phyloP scores from a whole-genome alignment of 352 stramenopile genomes.

The Phytopythium ostracodes region DNA sequence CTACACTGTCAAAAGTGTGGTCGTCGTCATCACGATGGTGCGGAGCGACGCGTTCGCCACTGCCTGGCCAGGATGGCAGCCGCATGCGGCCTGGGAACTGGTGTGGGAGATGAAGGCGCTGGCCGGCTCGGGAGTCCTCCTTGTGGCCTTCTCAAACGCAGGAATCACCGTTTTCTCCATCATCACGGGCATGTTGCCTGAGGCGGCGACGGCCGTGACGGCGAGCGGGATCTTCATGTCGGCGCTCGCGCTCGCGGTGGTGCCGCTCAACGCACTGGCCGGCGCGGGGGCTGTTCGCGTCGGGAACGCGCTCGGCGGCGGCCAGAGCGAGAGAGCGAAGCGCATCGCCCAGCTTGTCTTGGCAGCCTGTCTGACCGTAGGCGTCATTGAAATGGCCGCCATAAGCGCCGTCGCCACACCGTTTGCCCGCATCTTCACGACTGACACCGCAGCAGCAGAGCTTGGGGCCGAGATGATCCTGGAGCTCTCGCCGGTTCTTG shows the following conservation, averaged over 20 bases:
- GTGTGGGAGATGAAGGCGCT: constrained; percentile 7
- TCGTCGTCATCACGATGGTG: constrained; percentile 11
- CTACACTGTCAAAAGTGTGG: constrained; percentile 11
- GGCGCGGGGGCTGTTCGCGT: constrained; percentile 12
- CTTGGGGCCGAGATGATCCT: constrained; percentile 1
- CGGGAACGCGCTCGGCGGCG: constrained; percentile 16
- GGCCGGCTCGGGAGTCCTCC: constrained; percentile 5
- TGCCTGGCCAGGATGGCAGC: constrained; percentile 28
- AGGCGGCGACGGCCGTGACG: constrained; percentile 15
- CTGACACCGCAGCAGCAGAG: not conserved
- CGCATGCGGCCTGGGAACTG: constrained; percentile 9
- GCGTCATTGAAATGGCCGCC: not conserved
- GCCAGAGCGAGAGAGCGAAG: constrained; percentile 9
- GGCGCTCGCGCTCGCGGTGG: not conserved
- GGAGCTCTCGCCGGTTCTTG: constrained; percentile 6
- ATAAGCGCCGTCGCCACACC: constrained; percentile 6
- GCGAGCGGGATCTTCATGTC: constrained; percentile 17
- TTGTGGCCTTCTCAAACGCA: constrained; percentile 2
- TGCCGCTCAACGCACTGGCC: constrained; percentile 4
- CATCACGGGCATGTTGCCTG: constrained; percentile 15
- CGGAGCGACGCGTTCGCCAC: constrained; percentile 19
- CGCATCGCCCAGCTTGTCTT: not conserved
- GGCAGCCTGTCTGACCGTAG: not conserved
- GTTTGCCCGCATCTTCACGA: constrained; percentile 13
- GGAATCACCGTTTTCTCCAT: constrained; percentile 9